Evolutionary conservation across 176 grass and related monocot species (phyloP).

Genomic region (Triticum timopheevii): DNA sequence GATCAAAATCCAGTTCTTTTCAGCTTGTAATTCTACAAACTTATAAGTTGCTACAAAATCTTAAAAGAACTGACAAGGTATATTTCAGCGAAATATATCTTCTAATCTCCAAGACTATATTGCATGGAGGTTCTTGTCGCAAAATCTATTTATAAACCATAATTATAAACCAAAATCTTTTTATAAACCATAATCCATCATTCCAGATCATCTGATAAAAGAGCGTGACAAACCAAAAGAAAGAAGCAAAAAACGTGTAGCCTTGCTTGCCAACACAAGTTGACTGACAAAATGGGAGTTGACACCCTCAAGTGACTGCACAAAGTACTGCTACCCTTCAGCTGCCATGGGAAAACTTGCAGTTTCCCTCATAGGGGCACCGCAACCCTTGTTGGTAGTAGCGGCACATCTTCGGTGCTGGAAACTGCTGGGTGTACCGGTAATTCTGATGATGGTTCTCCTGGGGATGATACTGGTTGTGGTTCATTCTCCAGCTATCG

Average conservation of each 20-base stretch:
- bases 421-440: background rate
- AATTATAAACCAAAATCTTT: background rate
- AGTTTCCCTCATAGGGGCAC: constrained; percentile 33
- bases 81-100: background rate
- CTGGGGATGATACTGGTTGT: too few relatives aligned
- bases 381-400: constrained; percentile 25
- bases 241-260: background rate
- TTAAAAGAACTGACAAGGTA: background rate
- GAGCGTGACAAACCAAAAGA: background rate
- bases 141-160: background rate
- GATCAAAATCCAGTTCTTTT: background rate
- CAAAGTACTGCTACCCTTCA: background rate
- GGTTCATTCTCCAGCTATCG: too few relatives aligned
- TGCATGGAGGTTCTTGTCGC: background rate
- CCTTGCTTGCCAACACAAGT: background rate
- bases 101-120: background rate
- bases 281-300: constrained; percentile 5
- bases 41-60: background rate
- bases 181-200: background rate
- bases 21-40: background rate
- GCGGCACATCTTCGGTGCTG: background rate
- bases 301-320: background rate
- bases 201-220: background rate
- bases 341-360: constrained; percentile 37
- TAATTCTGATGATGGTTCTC: background rate